phyloP scores from a whole-genome alignment of 73 alveolate genomes.

The Paramecium biaurelia region DNA sequence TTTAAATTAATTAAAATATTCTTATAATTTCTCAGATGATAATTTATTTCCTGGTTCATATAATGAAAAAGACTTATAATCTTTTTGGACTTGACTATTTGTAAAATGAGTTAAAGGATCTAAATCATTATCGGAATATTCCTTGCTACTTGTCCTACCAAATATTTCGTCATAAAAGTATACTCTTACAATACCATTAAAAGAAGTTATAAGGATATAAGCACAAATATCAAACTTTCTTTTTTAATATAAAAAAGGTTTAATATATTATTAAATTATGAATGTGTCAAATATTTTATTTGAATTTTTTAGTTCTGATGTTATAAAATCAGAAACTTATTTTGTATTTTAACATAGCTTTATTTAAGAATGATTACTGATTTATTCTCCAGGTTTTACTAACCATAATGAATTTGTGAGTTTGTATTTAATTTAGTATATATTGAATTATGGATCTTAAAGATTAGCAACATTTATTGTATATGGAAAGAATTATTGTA shows the following conservation, averaged over 20 bases:
- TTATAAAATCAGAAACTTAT: slow-evolving; percentile 5
- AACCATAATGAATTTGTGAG: background rate
- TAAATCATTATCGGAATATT: slow-evolving; percentile 3
- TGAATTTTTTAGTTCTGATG: background rate
- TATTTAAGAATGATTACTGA: background rate
- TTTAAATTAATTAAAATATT: background rate
- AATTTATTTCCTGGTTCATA: slow-evolving; percentile 42
- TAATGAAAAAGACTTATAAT: background rate
- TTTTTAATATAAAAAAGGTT: slow-evolving; percentile 8
- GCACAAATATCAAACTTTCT: slow-evolving; percentile 65
- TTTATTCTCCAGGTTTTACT: background rate
- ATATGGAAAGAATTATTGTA: background rate
- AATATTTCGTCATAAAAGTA: slow-evolving; percentile 63
- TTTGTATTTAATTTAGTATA: background rate
- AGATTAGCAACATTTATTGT: background rate
- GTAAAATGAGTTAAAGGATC: slow-evolving; percentile 47
- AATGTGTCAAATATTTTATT: background rate
- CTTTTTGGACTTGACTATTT: background rate
- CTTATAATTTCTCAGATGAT: slow-evolving; percentile 39
- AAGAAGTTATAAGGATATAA: background rate
- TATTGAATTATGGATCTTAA: background rate
- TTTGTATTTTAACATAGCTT: background rate
- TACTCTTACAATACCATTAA: slow-evolving; percentile 40
- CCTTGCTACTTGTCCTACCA: slow-evolving; percentile 41
- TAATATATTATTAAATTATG: background rate